Evolutionary conservation across 306 rosid genomes (phyloP).

Genomic region (Inga oerstediana): DNA sequence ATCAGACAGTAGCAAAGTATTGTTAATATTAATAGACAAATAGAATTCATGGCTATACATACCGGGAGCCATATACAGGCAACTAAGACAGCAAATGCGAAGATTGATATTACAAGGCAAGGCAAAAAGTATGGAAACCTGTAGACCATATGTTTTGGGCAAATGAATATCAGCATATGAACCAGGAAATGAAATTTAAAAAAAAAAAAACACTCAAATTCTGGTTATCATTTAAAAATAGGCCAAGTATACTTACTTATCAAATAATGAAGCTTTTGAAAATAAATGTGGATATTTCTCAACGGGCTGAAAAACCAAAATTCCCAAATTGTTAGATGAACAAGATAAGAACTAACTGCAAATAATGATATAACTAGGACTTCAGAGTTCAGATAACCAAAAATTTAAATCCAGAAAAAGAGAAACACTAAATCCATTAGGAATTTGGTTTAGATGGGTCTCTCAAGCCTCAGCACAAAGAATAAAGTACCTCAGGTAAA

Average conservation of each 20-base stretch:
- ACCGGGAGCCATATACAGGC: slow-evolving; percentile 55
- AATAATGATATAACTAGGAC: background rate
- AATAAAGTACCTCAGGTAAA: slow-evolving; percentile 73
- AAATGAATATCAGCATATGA: slow-evolving; percentile 5
- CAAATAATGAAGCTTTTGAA: slow-evolving; percentile 63
- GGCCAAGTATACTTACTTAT: slow-evolving; percentile 55
- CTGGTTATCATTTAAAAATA: background rate
- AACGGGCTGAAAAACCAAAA: slow-evolving; percentile 46
- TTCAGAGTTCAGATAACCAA: background rate
- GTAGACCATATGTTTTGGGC: slow-evolving; percentile 9
- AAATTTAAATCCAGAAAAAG: background rate
- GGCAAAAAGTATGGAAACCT: slow-evolving; percentile 60
- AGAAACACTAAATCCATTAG: background rate
- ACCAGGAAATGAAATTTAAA: background rate
- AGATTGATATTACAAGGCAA: slow-evolving; percentile 39
- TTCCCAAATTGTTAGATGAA: slow-evolving; percentile 16
- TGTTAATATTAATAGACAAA: background rate
- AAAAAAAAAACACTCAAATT: background rate
- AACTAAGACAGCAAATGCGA: slow-evolving; percentile 30
- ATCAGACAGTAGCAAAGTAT: too few species aligned
- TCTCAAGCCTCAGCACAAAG: background rate
- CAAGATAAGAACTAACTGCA: background rate
- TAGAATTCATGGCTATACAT: background rate
- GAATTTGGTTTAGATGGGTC: background rate
- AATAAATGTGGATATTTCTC: slow-evolving; percentile 37